Percentiles rank a stretch among this genome's conserved stretches.
Evolutionary conservation across 176 grass and related monocot genomes (phyloP).

Genomic region (Eragrostis curvula): DNA sequence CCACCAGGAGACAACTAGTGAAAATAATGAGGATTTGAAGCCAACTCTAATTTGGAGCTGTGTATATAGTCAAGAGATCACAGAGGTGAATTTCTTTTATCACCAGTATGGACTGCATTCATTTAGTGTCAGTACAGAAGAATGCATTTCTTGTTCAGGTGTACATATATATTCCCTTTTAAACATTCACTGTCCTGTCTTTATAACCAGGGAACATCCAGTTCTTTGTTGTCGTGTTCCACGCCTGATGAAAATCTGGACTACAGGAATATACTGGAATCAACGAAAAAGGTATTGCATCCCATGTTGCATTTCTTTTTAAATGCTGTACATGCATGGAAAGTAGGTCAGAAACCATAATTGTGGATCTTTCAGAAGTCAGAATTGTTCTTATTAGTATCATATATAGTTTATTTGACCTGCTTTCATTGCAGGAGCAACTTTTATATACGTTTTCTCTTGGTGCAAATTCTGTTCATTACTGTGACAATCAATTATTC

Average conservation of each 20-base stretch:
- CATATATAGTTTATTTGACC: not conserved
- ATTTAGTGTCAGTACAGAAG: slow-evolving; percentile 16
- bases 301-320: slow-evolving; percentile 39
- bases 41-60: slow-evolving; percentile 80
- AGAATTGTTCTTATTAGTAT: slow-evolving; percentile 26
- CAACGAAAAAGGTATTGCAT: slow-evolving; percentile 71
- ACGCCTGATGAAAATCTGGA: slow-evolving; percentile 88
- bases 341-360: slow-evolving; percentile 21
- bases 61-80: slow-evolving; percentile 75
- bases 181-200: slow-evolving; percentile 32
- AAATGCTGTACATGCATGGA: slow-evolving; percentile 32
- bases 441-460: not conserved
- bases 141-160: slow-evolving; percentile 12
- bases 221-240: slow-evolving; percentile 59
- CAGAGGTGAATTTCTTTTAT: slow-evolving; percentile 60
- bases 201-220: slow-evolving; percentile 65
- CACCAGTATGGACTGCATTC: not conserved
- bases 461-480: slow-evolving; percentile 6
- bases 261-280: slow-evolving; percentile 71
- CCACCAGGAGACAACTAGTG: slow-evolving; percentile 33
- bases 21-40: slow-evolving; percentile 45
- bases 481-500: not conserved
- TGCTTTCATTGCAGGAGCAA: slow-evolving; percentile 21
- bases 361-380: slow-evolving; percentile 20
- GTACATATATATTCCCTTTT: slow-evolving; percentile 9